Base-by-base conservation (phyloP, 345 rosid genomes). In the Lenwebbia sp. region DNA sequence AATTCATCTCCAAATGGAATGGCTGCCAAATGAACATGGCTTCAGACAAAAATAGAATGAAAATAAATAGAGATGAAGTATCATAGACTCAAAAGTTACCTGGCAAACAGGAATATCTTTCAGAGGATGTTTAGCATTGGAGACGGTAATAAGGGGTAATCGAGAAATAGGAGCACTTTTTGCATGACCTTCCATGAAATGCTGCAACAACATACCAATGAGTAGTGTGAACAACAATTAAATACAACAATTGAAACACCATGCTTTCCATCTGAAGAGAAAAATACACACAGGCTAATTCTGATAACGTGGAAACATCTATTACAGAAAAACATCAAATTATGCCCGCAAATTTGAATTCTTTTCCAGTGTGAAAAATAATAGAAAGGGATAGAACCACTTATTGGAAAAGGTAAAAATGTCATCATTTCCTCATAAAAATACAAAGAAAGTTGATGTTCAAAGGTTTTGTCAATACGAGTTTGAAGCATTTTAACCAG, bases 171-270 rank as follows among this genome's bases (percentile, higher is more conserved):
- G 99, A 70, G 95, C 91, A 88, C 92, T 94, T 93, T 94, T 95
- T 84, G 99, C 94, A 92, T 95, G 99, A 88, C 99, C 99, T 91
- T 97, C 99, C 99, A 97, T 95, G 87, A 95, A 96, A 93, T 97
- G 99, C 99, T 97, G 88, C 85, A 89, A 84, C 83, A 54, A 82
- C 50, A 44, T 51, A 60, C 76, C 44, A 88, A 17, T 41, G 25
- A 33, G 47, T 82, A 75, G 75, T 54, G 30, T 56, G 11, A 7
- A 49, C 41, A 26, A 44, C 13, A 83, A 54, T 56, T 33, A 65
- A 17, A 33, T 65, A 65, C 44, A 33, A 65, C 78, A 65, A 54
- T 21, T 54, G 21, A 65, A 65, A 65, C 25, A 17, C 44, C 44
- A 30, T 65, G 76, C 76, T 65, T 65, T 65, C 21, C 44, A 65